A percentile compares a stretch with the other conserved stretches of the same genome.
phyloP scores from a whole-genome alignment of 2,329 filamentous ascomycete species.

The Chrysoporthe deuterocubensis region DNA sequence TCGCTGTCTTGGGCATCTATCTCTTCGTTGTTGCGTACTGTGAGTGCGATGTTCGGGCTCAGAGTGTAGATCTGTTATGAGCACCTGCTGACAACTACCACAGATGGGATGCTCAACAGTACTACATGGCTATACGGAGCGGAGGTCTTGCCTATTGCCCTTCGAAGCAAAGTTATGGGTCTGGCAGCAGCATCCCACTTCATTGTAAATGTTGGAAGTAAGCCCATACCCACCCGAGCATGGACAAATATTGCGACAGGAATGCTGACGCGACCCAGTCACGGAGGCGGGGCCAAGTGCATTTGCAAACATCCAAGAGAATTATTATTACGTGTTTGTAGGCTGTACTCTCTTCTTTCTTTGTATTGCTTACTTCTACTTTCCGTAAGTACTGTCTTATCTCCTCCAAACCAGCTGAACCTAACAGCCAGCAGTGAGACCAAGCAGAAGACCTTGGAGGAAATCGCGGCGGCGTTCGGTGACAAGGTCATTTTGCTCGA shows the following conservation, averaged over 20 bases:
- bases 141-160: conserved; percentile 56
- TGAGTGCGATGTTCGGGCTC: conserved; percentile 35
- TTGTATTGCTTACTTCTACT: conserved; percentile 56
- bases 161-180: conserved; percentile 60
- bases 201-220: conserved; percentile 54
- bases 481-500: conserved; percentile 45
- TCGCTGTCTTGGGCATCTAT: conserved; percentile 63
- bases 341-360: conserved; percentile 57
- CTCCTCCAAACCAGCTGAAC: background rate
- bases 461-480: conserved; percentile 53
- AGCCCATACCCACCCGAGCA: background rate
- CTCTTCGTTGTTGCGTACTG: conserved; percentile 61
- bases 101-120: conserved; percentile 56
- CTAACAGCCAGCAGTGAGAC: conserved; percentile 40
- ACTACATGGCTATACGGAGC: conserved; percentile 61
- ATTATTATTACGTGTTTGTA: conserved; percentile 66
- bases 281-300: conserved; percentile 59
- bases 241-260: background rate
- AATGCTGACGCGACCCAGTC: conserved; percentile 39
- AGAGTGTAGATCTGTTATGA: background rate
- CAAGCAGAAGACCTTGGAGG: conserved; percentile 51
- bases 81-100: background rate
- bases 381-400: conserved; percentile 41
- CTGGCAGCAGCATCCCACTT: conserved; percentile 57
- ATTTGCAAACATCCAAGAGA: conserved; percentile 59